Conservation (phyloP, 176 grass and related monocot species). For the Avena insularis region DNA sequence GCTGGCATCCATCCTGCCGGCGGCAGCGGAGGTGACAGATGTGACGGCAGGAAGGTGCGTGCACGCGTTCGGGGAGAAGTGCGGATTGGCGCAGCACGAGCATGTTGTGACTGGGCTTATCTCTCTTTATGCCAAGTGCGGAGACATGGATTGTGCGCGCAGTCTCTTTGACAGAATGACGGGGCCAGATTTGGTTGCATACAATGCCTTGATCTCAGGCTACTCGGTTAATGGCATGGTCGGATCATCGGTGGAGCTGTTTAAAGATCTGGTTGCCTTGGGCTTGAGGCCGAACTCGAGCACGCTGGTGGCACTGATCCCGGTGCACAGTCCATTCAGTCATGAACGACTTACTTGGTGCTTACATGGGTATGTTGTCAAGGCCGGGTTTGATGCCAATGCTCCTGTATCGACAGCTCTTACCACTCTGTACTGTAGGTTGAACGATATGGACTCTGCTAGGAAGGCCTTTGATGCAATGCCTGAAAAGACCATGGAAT, state of each 20-base stretch:
- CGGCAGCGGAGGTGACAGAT: constrained; percentile 53
- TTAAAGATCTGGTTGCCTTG: constrained; percentile 49
- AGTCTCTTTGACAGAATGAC: constrained; percentile 67
- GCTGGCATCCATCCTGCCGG: constrained; percentile 66
- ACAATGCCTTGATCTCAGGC: constrained; percentile 81
- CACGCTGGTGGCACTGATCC: constrained; percentile 67
- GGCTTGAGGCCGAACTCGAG: constrained; percentile 56
- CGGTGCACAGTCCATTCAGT: constrained; percentile 63
- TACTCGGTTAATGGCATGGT: constrained; percentile 62
- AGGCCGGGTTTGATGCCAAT: constrained; percentile 58
- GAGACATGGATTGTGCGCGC: constrained; percentile 41
- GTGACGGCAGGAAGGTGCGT: constrained; percentile 52
- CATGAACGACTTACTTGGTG: constrained; percentile 55
- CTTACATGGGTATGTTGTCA: constrained; percentile 56
- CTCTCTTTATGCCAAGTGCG: constrained; percentile 69
- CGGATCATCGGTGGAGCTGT: constrained; percentile 62
- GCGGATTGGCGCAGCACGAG: constrained; percentile 40
- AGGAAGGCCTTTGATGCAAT: constrained; percentile 73
- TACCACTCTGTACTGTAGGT: constrained; percentile 69
- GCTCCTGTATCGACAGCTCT: constrained; percentile 66
- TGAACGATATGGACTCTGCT: constrained; percentile 71
- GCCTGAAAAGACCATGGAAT: constrained; percentile 68
- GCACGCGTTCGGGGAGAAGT: constrained; percentile 61
- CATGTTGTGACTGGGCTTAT: constrained; percentile 72
- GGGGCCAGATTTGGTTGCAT: constrained; percentile 64